These are phyloP conservation scores for Calonectria fujianensis DNA, from an alignment of 2,329 filamentous ascomycete species.

Conservation along the genomic window DNA sequence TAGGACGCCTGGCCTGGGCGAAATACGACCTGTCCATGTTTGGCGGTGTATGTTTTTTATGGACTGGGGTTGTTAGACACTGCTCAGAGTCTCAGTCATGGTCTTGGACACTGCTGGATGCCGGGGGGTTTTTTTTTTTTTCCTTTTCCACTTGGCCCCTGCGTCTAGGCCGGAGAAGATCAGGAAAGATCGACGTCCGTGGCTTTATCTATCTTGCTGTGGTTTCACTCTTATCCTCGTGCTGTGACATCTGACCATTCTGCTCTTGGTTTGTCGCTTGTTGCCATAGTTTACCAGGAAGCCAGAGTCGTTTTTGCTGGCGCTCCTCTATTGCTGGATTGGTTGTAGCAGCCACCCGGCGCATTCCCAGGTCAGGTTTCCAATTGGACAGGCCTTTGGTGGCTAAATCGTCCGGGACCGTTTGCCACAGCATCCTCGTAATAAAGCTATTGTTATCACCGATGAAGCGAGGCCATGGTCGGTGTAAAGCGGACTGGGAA, in stretches of 20 bases:
- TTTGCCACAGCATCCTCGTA: constrained; percentile 61
- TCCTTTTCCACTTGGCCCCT: not conserved
- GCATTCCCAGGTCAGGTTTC: constrained; percentile 56
- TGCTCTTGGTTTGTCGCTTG: constrained; percentile 1
- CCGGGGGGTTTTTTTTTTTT: not conserved
- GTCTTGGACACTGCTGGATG: constrained; percentile 6
- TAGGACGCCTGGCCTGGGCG: constrained; percentile 10
- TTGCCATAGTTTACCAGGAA: constrained; percentile 42
- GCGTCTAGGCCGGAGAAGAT: not conserved
- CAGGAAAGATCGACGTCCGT: not conserved
- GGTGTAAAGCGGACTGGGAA: constrained; percentile 60
- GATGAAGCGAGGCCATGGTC: constrained; percentile 64
- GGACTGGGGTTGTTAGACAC: not conserved
- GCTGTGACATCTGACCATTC: not conserved
- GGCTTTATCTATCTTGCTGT: not conserved
- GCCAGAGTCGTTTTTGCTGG: constrained; percentile 40
- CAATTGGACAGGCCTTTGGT: constrained; percentile 66
- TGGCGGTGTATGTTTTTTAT: not conserved
- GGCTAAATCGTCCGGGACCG: constrained; percentile 63
- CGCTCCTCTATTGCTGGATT: constrained; percentile 42
- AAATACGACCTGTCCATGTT: constrained; percentile 5
- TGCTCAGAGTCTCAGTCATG: not conserved
- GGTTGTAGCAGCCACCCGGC: constrained; percentile 20
- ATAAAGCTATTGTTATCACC: constrained; percentile 59
- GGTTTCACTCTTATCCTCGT: not conserved